A percentile compares a stretch with the other conserved stretches of the same genome.
Conservation (phyloP, 176 grass and related monocot species). For the Olyra latifolia region DNA sequence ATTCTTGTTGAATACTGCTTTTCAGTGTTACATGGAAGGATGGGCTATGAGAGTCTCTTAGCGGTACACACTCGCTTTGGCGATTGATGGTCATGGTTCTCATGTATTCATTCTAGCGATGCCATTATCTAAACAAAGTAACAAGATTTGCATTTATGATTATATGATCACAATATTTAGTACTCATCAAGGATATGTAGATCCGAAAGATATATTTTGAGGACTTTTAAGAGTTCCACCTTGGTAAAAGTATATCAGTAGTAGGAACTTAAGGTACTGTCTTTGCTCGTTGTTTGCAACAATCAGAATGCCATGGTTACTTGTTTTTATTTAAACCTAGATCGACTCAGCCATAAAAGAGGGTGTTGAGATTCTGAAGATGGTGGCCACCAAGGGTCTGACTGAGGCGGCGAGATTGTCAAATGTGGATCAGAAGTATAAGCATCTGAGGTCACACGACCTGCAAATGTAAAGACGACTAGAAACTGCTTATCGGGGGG, state of each 20-base stretch:
- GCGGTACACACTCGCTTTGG: not conserved
- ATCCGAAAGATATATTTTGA: not conserved
- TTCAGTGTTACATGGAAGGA: not conserved
- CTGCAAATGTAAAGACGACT: conserved; percentile 38
- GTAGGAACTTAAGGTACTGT: not conserved
- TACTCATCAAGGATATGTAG: not conserved
- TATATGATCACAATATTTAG: not conserved
- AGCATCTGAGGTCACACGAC: conserved; percentile 66
- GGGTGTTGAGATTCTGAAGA: conserved; percentile 70
- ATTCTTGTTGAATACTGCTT: not conserved
- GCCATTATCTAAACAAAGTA: not conserved
- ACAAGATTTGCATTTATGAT: not conserved
- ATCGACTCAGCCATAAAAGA: conserved; percentile 80
- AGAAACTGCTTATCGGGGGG: not conserved
- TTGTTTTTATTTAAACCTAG: conserved; percentile 43
- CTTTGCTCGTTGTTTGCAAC: not conserved
- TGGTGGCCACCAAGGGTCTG: conserved; percentile 59
- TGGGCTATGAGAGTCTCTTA: not conserved
- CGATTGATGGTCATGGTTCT: not conserved
- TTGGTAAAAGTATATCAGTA: not conserved
- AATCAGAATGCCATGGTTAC: conserved; percentile 25
- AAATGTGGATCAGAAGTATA: conserved; percentile 82
- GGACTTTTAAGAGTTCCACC: not conserved
- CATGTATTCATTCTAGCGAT: not conserved
- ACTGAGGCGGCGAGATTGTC: conserved; percentile 48